Base-by-base conservation (phyloP, 2,329 filamentous ascomycete genomes). In the Aspergillus viridinutans region DNA sequence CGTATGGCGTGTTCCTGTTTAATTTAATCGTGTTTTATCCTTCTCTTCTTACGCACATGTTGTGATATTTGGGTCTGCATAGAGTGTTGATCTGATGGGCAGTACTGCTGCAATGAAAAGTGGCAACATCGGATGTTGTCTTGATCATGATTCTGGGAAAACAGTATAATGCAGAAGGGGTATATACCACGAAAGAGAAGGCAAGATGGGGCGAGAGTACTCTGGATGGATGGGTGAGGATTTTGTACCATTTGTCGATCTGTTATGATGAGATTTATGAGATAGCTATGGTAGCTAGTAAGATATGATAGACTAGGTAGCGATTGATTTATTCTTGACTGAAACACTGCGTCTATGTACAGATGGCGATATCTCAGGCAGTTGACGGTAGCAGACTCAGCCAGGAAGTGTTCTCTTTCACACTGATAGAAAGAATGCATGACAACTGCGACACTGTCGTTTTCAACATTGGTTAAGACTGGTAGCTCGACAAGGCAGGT, bases 11-110 rank as follows among this genome's bases (percentile, higher is more conserved):
- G 49, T 50, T 54, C 53, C 49, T 63, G 52, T 54, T 51, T 53
- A 60, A 54, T 55, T 53, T 49, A 48, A 60, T 50, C 49, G 49
- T 55, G 54, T 58, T 50, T 61, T 50, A 57, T 55, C 40, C 20
- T 54, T 47, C 38, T 54, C 55, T 52, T 53, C 47, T 54, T 54
- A 49, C 32, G 47, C 50, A 49, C 21, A 49, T 48, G 51, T 57
- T 54, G 48, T 52, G 29, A 38, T 58, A 49, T 50, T 49, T 54
- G 51, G 51, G 29, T 52, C 48, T 54, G 51, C 43, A 53, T 55
- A 57, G 58, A 59, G 55, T 38, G 57, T 51, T 47, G 50, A 50
- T 50, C 50, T 56, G 47, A 56, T 53, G 52, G 52, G 52, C 52
- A 54, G 48, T 29, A 49, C 43, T 26, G 23, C 43, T 47, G 43